These are phyloP conservation scores for Xanthoceras sorbifolium DNA, from an alignment of 345 rosid genomes.

Conservation along the genomic window DNA sequence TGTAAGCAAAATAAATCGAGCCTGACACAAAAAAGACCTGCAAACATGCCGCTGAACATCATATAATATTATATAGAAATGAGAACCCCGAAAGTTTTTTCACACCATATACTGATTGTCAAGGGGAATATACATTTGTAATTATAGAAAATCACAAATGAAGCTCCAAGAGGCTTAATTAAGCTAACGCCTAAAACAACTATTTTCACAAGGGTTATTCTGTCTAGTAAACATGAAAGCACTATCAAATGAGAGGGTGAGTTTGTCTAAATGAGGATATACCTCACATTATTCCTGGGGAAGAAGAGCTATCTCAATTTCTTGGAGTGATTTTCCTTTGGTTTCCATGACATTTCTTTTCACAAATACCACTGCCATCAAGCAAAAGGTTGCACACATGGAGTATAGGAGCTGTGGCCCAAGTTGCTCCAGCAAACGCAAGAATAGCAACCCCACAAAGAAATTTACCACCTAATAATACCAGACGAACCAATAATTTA, in stretches of 20 bases:
- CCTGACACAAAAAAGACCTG: background rate
- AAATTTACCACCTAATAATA: slow-evolving; percentile 77
- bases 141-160: background rate
- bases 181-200: background rate
- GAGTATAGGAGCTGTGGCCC: slow-evolving; percentile 84
- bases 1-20: background rate
- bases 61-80: background rate
- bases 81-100: background rate
- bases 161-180: background rate
- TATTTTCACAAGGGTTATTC: background rate
- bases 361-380: slow-evolving; percentile 81
- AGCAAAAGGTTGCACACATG: slow-evolving; percentile 72
- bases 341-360: slow-evolving; percentile 86
- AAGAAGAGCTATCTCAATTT: slow-evolving; percentile 94
- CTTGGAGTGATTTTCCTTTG: slow-evolving; percentile 96
- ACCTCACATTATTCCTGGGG: slow-evolving; percentile 39
- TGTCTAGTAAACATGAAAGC: background rate
- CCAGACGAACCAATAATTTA: background rate
- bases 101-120: background rate
- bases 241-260: background rate
- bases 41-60: background rate
- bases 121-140: background rate
- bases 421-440: slow-evolving; percentile 76
- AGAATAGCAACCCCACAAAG: slow-evolving; percentile 92
- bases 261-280: background rate